Conservation (phyloP, 2,329 filamentous ascomycete genomes). For the Xylariaceae sp. region DNA sequence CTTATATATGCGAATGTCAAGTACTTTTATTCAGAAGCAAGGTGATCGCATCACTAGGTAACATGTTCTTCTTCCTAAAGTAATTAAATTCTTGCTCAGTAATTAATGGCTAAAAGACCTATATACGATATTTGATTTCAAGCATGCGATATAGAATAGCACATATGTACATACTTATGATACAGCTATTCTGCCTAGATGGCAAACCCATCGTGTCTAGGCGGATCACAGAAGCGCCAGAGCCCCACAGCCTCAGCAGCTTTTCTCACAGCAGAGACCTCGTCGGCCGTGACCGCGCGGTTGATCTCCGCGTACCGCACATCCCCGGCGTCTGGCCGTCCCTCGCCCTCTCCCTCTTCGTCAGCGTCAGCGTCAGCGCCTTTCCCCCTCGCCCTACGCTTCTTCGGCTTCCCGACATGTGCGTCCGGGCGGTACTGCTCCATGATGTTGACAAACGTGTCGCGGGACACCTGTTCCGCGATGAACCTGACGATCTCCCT, state of each 20-base stretch:
- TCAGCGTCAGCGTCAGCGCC: neutral
- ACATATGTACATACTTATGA: neutral
- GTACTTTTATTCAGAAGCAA: too few species aligned
- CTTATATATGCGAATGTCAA: too few species aligned
- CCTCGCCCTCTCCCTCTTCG: constrained; percentile 37
- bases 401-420: constrained; percentile 78
- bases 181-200: constrained; percentile 44
- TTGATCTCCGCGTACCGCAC: constrained; percentile 80
- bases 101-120: too few species aligned
- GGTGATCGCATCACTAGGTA: too few species aligned
- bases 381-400: constrained; percentile 40
- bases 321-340: constrained; percentile 47
- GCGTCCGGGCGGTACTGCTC: constrained; percentile 85
- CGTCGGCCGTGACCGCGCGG: constrained; percentile 67
- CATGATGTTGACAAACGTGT: constrained; percentile 86
- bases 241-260: constrained; percentile 75
- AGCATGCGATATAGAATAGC: too few species aligned
- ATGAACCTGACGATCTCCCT: constrained; percentile 77
- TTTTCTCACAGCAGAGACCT: constrained; percentile 68
- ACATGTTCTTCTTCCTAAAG: too few species aligned
- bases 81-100: too few species aligned
- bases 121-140: too few species aligned
- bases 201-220: constrained; percentile 57
- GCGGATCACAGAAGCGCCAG: constrained; percentile 78
- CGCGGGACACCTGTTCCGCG: constrained; percentile 72